A percentile compares a stretch with the other conserved stretches of the same genome.
Evolutionary conservation across 805 yeast species (phyloP).

Genomic region (Isabelozyma gotoi): DNA sequence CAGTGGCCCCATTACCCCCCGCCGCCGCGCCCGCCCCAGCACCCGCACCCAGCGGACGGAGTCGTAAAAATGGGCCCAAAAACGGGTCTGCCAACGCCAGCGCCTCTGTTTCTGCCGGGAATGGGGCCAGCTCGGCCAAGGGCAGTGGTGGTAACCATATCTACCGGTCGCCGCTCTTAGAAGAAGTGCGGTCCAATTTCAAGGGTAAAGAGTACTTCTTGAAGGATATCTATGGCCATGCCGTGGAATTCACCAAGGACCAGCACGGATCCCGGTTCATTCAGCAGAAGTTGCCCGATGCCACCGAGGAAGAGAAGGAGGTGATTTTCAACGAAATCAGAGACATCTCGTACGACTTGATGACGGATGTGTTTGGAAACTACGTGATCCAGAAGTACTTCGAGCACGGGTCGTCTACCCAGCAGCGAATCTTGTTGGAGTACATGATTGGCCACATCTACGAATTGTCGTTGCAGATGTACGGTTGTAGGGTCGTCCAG

Average conservation of each 20-base stretch:
- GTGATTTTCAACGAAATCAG: slow-evolving; percentile 81
- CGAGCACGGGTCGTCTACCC: slow-evolving; percentile 74
- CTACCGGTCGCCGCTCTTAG: slow-evolving; percentile 75
- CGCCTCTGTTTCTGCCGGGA: slow-evolving; percentile 11
- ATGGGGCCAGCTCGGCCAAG: slow-evolving; percentile 6
- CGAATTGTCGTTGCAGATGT: slow-evolving; percentile 85
- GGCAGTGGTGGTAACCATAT: slow-evolving; percentile 45
- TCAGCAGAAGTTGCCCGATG: slow-evolving; percentile 76
- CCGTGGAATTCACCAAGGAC: slow-evolving; percentile 88
- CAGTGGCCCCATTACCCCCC: slow-evolving; percentile 2
- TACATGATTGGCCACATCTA: slow-evolving; percentile 75
- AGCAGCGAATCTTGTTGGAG: slow-evolving; percentile 65
- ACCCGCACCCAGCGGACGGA: background rate
- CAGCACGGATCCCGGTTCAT: slow-evolving; percentile 97
- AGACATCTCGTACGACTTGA: slow-evolving; percentile 68
- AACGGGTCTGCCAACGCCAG: slow-evolving; percentile 3
- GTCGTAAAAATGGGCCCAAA: slow-evolving; percentile 1
- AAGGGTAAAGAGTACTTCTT: slow-evolving; percentile 60
- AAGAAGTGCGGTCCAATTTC: slow-evolving; percentile 73
- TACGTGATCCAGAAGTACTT: slow-evolving; percentile 94
- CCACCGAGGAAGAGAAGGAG: slow-evolving; percentile 70
- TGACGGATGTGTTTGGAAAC: slow-evolving; percentile 97
- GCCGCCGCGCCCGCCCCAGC: slow-evolving; percentile 1
- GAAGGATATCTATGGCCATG: slow-evolving; percentile 80
- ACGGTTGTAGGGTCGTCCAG: slow-evolving; percentile 97